Base-by-base conservation (phyloP, 1,284 basidiomycete species). In the Inonotus hispidus region DNA sequence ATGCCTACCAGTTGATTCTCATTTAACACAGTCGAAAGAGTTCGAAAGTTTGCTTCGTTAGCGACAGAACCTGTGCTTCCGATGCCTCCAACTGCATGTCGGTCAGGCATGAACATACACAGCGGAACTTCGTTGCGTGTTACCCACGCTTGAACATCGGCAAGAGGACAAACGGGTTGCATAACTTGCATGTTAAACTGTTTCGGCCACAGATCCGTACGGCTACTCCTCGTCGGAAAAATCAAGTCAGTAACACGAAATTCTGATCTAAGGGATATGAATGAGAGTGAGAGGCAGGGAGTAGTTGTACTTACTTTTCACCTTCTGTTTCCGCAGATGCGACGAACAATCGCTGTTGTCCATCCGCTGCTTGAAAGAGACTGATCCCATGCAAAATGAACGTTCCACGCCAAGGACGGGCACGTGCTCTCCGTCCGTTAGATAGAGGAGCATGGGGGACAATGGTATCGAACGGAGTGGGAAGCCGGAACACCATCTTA, bases 261-360 rank as follows among this genome's bases (percentile, higher is more conserved):
- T 4, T 8, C 8, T 8, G 32, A 32, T 8, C 32, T 3, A 45
- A 45, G 41, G 3, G 14, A n/a, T 25, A 49, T 23, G 10, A 27
- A 11, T 11, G 23, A 21, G 16, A 35, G 7, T 27, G 27, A 35
- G 50, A 27, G 25, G 19, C 19, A 49, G 14, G 23, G n/a, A n/a
- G 25, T 43, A 39, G 63, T 60, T 38, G 29, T 55, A 49, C 56
- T 55, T 76, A 87, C 85, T 79, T 84, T 67, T 85, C 81, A 39
- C 84, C 83, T 68, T 85, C 83, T 39, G 82, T 84, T 73, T 86
- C 84, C 46, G 84, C 82, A 41, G 82, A 83, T 19, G 82, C 82
- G 65, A 84, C 81, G 57, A 72, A 75, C 53, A 86, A 75, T 61
- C 80, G 78, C 67, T 82, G 80, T 69, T 71, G 74, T 69, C 71